These are phyloP conservation scores for Stagonosporopsis cucurbitacearum DNA, from an alignment of 2,329 filamentous ascomycete genomes.

Conservation along the genomic window DNA sequence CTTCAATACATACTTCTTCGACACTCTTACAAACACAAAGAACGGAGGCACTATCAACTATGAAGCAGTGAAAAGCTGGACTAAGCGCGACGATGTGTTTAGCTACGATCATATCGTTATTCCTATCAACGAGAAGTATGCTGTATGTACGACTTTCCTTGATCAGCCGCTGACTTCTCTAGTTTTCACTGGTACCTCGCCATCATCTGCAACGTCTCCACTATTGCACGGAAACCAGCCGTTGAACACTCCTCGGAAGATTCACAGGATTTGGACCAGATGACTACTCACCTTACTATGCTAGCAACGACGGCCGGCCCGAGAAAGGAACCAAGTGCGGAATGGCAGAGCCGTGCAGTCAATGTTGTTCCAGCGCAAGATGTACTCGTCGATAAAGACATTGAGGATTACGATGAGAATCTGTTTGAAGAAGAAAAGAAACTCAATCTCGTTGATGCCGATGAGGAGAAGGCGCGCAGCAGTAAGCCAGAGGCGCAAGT, in stretches of 20 bases:
- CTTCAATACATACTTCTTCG: slow-evolving; percentile 93
- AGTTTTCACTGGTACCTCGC: slow-evolving; percentile 86
- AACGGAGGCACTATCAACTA: slow-evolving; percentile 75
- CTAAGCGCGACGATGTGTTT: slow-evolving; percentile 82
- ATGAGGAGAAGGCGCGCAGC: slow-evolving; percentile 14
- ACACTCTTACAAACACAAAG: slow-evolving; percentile 66
- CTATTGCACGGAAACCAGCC: slow-evolving; percentile 55
- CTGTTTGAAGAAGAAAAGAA: slow-evolving; percentile 31
- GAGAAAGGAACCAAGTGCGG: background rate
- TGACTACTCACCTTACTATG: background rate
- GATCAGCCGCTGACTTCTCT: slow-evolving; percentile 5
- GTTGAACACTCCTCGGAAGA: slow-evolving; percentile 18
- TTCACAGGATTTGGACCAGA: background rate
- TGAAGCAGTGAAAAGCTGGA: slow-evolving; percentile 85
- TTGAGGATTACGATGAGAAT: slow-evolving; percentile 22
- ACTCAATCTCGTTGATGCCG: slow-evolving; percentile 30
- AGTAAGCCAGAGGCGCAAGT: background rate
- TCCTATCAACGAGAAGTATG: slow-evolving; percentile 79
- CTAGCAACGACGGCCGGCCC: background rate
- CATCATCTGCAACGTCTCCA: slow-evolving; percentile 88
- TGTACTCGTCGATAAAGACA: background rate
- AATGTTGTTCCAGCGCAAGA: background rate
- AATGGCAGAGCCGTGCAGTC: background rate
- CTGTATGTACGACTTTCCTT: background rate
- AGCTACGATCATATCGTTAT: slow-evolving; percentile 87